These are phyloP conservation scores for Thuja plicata DNA, from an alignment of 83 land plant genomes.

Conservation along the genomic window DNA sequence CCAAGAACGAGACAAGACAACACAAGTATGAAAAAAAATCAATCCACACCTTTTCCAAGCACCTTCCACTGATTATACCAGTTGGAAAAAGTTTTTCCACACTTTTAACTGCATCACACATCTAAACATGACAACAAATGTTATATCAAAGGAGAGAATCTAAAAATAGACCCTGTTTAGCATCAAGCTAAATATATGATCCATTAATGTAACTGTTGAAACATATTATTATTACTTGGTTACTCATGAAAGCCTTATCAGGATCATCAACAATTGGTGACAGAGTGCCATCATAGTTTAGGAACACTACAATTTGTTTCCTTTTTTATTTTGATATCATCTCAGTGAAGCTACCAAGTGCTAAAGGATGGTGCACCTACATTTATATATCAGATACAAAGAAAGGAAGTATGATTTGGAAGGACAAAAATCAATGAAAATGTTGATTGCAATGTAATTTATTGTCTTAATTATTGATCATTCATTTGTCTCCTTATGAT, in stretches of 20 bases:
- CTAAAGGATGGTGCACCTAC: conserved; percentile 67
- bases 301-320: conserved; percentile 75
- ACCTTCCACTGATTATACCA: conserved; percentile 90
- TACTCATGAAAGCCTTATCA: conserved; percentile 79
- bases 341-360: conserved; percentile 57
- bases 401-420: neutral
- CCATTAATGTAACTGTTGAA: neutral
- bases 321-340: conserved; percentile 47
- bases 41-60: conserved; percentile 70
- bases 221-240: conserved; percentile 29
- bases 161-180: neutral
- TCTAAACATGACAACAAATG: conserved; percentile 32
- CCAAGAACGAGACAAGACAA: neutral
- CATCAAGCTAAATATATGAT: neutral
- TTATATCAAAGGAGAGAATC: conserved; percentile 1
- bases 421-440: no score
- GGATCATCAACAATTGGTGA: conserved; percentile 92
- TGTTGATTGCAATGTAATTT: no score
- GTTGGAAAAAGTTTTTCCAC: conserved; percentile 83
- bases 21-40: neutral
- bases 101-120: conserved; percentile 70
- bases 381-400: neutral
- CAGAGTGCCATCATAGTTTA: conserved; percentile 93
- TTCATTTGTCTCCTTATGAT: no score
- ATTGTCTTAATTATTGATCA: no score